Evolutionary conservation across 1,284 basidiomycete genomes (phyloP).

Genomic region (Crocinoboletus sp.): DNA sequence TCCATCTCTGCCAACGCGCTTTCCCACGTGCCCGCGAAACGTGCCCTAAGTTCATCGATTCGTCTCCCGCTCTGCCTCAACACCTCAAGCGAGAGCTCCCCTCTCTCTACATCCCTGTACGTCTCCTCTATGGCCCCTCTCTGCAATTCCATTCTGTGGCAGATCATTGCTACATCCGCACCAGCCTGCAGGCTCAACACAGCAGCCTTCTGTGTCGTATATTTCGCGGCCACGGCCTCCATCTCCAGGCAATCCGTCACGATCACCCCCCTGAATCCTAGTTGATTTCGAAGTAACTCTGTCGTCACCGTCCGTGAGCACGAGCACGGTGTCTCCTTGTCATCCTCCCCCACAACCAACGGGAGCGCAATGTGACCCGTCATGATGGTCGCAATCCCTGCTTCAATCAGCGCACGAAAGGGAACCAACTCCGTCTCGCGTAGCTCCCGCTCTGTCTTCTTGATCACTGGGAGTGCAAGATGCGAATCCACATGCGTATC

Average conservation of each 20-base stretch:
- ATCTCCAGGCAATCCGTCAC: conserved; percentile 71
- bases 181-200: conserved; percentile 54
- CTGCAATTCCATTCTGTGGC: conserved; percentile 55
- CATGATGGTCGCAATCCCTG: conserved; percentile 54
- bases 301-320: conserved; percentile 50
- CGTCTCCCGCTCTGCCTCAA: conserved; percentile 42
- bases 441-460: conserved; percentile 43
- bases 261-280: conserved; percentile 52
- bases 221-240: conserved; percentile 56
- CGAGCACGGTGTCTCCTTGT: conserved; percentile 50
- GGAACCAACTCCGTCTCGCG: conserved; percentile 51
- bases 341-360: conserved; percentile 40
- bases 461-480: conserved; percentile 57
- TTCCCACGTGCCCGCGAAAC: conserved; percentile 47
- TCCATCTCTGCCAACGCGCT: conserved; percentile 33
- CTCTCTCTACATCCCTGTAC: conserved; percentile 44
- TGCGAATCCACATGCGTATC: conserved; percentile 70
- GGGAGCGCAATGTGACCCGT: conserved; percentile 69
- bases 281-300: conserved; percentile 43
- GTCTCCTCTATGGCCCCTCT: conserved; percentile 47
- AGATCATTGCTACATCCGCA: conserved; percentile 67
- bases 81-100: conserved; percentile 36
- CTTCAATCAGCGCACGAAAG: conserved; percentile 44
- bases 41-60: conserved; percentile 46
- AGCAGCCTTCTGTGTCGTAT: conserved; percentile 51